Base-by-base conservation (phyloP, 2,329 filamentous ascomycete genomes). In the Lachnellula willkommii region DNA sequence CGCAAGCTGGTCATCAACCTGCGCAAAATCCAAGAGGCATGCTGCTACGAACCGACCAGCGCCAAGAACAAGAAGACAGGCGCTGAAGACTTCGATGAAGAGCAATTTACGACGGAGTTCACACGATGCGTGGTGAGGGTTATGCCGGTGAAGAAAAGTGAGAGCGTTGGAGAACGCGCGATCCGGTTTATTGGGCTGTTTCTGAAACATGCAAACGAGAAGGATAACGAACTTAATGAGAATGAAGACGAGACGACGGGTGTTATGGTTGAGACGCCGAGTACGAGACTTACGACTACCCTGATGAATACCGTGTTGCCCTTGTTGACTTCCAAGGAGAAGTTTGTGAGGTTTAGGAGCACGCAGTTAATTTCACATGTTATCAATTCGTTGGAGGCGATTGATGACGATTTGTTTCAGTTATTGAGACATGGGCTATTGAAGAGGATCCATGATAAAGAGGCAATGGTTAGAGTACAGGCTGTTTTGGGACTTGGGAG, bases 301-400 rank as follows among this genome's bases (percentile, higher is more conserved):
- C 79, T 97, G 37, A 82, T 97, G 66, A 82, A 84, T 52, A 79
- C 84, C 6, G 74, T 94, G 20, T 76, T 95, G 3, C 88, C 88
- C 5, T 75, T 96, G n/a, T 77, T 96, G 58, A 81, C 80, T 9
- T 84, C 89, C 45, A 97, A 96, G 73, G 94, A 99, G 73, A 97
- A 96, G 73, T 88, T 88, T 57, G 88, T 97, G 47, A 84, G 94
- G 56, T 99, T 90, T 72, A 82, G 94, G 56, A 84, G 91, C 4
- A 95, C 93, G 0, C 94, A 99, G 70, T 82, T 96, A 52, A 84
- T 95, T 52, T 88, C 91, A 2, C 89, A 96, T 69, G 85, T 96
- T 60, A 87, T 99, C 73, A 96, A 96, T 73, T 94, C 88, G 12
- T 79, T 99, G 26, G 90, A 95, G 60, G 87, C 90, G 2, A 90